Percentiles rank a stretch among this genome's conserved stretches.
phyloP scores from a whole-genome alignment of 352 stramenopile genomes.

The Pythium volutum region DNA sequence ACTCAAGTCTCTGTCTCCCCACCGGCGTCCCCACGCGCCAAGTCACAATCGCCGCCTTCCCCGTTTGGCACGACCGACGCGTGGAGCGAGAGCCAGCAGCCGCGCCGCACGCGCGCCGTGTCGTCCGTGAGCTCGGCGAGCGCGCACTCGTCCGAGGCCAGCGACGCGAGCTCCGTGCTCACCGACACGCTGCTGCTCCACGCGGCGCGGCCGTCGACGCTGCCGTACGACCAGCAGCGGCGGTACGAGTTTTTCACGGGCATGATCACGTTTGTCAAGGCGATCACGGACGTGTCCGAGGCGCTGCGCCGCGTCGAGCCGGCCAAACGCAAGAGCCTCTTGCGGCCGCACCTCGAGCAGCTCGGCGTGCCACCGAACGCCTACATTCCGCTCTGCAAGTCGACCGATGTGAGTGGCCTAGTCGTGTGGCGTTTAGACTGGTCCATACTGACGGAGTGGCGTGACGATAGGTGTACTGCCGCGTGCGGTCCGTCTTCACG shows the following conservation, averaged over 20 bases:
- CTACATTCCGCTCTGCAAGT: slow-evolving; percentile 83
- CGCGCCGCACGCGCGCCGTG: slow-evolving; percentile 10
- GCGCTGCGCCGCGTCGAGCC: slow-evolving; percentile 63
- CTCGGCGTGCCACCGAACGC: slow-evolving; percentile 50
- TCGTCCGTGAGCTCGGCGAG: slow-evolving; percentile 26
- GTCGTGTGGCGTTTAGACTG: not conserved
- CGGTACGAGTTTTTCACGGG: slow-evolving; percentile 80
- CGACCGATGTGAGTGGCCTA: slow-evolving; percentile 54
- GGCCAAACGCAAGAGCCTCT: slow-evolving; percentile 52
- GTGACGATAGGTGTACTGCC: slow-evolving; percentile 46
- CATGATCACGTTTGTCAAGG: slow-evolving; percentile 82
- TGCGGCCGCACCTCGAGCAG: slow-evolving; percentile 46
- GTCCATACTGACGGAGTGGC: no score
- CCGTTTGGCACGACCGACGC: slow-evolving; percentile 20
- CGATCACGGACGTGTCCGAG: slow-evolving; percentile 79
- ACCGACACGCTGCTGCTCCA: slow-evolving; percentile 26
- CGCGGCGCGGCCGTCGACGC: slow-evolving; percentile 23
- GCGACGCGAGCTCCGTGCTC: slow-evolving; percentile 13
- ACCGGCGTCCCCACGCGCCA: slow-evolving; percentile 6
- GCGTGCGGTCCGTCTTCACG: slow-evolving; percentile 50
- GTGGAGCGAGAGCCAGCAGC: slow-evolving; percentile 26
- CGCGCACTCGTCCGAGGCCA: slow-evolving; percentile 22
- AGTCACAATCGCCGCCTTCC: slow-evolving; percentile 8
- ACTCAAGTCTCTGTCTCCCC: no score
- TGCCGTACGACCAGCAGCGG: slow-evolving; percentile 34